Percentiles rank a stretch among this genome's conserved stretches.
phyloP scores from a whole-genome alignment of 768 basidiomycete genomes.

The Mycena kentingensis region DNA sequence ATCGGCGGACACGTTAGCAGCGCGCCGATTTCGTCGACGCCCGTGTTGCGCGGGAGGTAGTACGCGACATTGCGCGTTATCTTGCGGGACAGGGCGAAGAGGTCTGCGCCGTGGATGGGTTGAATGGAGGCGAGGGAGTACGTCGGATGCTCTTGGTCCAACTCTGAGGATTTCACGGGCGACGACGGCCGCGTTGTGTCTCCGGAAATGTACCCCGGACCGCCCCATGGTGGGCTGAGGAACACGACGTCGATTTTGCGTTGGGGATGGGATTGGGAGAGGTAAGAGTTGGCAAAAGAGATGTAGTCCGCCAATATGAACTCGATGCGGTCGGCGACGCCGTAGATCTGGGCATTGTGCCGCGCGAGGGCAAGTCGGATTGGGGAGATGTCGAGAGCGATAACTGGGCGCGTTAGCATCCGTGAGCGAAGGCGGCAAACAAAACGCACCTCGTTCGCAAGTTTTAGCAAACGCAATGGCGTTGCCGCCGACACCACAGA shows the following conservation, averaged over 20 bases:
- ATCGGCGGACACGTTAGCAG: conserved; percentile 37
- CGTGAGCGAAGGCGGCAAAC: background rate
- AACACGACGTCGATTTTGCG: conserved; percentile 87
- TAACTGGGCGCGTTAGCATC: conserved; percentile 54
- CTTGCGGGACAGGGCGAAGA: conserved; percentile 71
- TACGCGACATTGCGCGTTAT: conserved; percentile 86
- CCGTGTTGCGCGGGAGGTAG: conserved; percentile 84
- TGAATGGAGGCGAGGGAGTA: conserved; percentile 73
- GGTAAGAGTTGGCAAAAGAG: conserved; percentile 67
- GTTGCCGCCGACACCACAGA: conserved; percentile 98
- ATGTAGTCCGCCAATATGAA: conserved; percentile 89
- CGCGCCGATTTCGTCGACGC: conserved; percentile 68
- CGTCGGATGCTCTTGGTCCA: conserved; percentile 23
- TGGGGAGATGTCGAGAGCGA: conserved; percentile 87
- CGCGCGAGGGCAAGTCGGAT: conserved; percentile 85
- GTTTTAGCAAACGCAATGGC: conserved; percentile 96
- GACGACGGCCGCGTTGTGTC: conserved; percentile 21
- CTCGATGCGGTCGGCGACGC: conserved; percentile 92
- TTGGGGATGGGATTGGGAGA: conserved; percentile 28
- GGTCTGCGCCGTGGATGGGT: conserved; percentile 80
- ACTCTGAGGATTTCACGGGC: conserved; percentile 17
- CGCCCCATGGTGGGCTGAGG: conserved; percentile 95
- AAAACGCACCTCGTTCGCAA: conserved; percentile 81
- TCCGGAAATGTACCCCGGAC: conserved; percentile 66
- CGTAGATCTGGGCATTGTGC: conserved; percentile 93